Evolutionary conservation across 441 rosid species (phyloP).

Genomic region (Dalechampia spathulata): DNA sequence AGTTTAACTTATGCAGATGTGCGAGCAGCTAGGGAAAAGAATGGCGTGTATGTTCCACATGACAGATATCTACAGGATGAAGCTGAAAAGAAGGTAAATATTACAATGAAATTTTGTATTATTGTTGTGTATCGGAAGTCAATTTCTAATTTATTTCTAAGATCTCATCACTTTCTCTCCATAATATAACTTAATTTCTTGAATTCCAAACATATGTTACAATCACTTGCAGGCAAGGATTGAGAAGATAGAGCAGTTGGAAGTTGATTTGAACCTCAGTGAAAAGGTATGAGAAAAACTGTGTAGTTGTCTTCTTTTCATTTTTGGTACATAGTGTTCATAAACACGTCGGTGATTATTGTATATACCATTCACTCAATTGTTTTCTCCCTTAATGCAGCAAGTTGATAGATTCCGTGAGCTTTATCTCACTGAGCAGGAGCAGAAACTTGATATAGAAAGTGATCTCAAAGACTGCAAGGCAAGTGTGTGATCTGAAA

Average conservation of each 20-base stretch:
- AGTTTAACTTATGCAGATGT: constrained; percentile 45
- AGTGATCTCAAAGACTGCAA: constrained; percentile 60
- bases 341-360: too few species aligned
- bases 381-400: constrained; percentile 34
- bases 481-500: constrained; percentile 31
- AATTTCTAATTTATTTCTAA: too few species aligned
- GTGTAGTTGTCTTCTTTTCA: too few species aligned
- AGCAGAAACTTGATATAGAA: constrained; percentile 54
- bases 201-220: background rate
- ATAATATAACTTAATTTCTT: constrained; percentile 1
- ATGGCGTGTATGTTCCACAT: constrained; percentile 75
- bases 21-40: constrained; percentile 84
- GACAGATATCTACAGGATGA: constrained; percentile 79
- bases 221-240: constrained; percentile 43
- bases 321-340: too few species aligned
- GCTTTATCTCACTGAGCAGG: constrained; percentile 64
- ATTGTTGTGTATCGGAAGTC: too few species aligned
- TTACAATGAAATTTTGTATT: constrained; percentile 5
- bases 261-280: constrained; percentile 45
- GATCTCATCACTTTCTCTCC: too few species aligned
- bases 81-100: constrained; percentile 78
- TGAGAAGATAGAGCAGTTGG: constrained; percentile 75
- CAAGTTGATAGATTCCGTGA: constrained; percentile 54
- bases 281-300: constrained; percentile 64
- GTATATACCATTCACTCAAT: too few species aligned